phyloP scores from a whole-genome alignment of 129 eudicot genomes.

The Mikania micrantha region DNA sequence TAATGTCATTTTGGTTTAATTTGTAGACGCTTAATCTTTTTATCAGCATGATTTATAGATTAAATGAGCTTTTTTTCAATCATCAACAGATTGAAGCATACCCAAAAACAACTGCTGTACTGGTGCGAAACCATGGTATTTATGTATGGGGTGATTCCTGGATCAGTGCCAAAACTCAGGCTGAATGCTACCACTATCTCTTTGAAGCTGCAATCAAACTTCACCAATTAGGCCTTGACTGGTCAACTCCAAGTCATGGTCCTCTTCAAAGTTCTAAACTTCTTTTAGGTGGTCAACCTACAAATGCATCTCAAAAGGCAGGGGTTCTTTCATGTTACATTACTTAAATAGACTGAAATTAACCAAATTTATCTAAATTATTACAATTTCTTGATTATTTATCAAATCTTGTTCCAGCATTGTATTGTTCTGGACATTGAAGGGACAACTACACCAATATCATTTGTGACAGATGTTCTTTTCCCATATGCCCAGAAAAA shows the following conservation, averaged over 20 bases:
- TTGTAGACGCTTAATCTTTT: not conserved
- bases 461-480: slow-evolving; percentile 91
- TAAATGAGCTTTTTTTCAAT: not conserved
- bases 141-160: slow-evolving; percentile 97
- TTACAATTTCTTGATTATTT: not conserved
- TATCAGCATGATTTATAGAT: not conserved
- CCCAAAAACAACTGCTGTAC: slow-evolving; percentile 96
- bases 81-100: slow-evolving; percentile 76
- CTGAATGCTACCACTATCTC: slow-evolving; percentile 97
- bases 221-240: slow-evolving; percentile 91
- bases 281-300: slow-evolving; percentile 18
- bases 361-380: slow-evolving; percentile 21
- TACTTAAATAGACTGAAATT: slow-evolving; percentile 21
- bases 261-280: slow-evolving; percentile 48
- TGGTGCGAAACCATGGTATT: slow-evolving; percentile 93
- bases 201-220: slow-evolving; percentile 98
- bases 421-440: slow-evolving; percentile 96
- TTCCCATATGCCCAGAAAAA: slow-evolving; percentile 92
- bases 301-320: slow-evolving; percentile 37
- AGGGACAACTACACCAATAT: slow-evolving; percentile 96
- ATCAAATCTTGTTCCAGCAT: slow-evolving; percentile 38
- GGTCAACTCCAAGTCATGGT: slow-evolving; percentile 86
- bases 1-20: not conserved
- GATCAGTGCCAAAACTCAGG: slow-evolving; percentile 98
- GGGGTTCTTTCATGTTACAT: slow-evolving; percentile 23